Evolutionary conservation across 2,329 filamentous ascomycete genomes (phyloP).

Genomic region (Aspergillus candidus): DNA sequence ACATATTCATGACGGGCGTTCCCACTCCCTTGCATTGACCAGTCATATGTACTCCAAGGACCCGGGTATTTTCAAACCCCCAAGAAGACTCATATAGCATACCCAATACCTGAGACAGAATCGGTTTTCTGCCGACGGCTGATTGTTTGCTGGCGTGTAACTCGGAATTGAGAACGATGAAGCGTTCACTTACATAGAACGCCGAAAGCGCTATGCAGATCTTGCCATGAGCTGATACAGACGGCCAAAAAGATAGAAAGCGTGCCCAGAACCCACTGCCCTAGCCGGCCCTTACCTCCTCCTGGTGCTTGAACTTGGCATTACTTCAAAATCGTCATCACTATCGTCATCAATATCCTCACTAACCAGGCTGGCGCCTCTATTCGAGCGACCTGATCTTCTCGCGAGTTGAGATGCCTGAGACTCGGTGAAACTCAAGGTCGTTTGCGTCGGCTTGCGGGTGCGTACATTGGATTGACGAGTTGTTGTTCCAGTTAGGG

Average conservation of each 20-base stretch:
- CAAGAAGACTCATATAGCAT: not conserved
- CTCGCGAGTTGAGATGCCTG: constrained; percentile 28
- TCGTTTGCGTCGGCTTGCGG: constrained; percentile 34
- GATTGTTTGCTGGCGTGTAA: too few relatives aligned
- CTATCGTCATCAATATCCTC: constrained; percentile 40
- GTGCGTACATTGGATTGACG: constrained; percentile 20
- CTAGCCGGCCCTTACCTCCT: constrained; percentile 15
- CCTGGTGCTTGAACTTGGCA: constrained; percentile 17
- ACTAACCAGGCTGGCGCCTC: constrained; percentile 31
- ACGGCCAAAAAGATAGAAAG: too few relatives aligned
- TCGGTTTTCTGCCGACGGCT: too few relatives aligned
- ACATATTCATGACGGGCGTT: too few relatives aligned
- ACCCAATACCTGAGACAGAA: not conserved
- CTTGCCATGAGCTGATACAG: too few relatives aligned
- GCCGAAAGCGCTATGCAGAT: not conserved
- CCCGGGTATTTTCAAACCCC: too few relatives aligned
- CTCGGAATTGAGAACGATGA: too few relatives aligned
- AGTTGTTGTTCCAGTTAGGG: constrained; percentile 20
- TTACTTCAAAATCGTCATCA: constrained; percentile 42
- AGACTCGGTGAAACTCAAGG: constrained; percentile 37
- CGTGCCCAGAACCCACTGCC: too few relatives aligned
- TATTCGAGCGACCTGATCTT: constrained; percentile 27
- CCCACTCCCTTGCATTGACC: not conserved
- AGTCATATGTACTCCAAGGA: not conserved
- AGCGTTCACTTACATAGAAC: too few relatives aligned